A percentile compares a stretch with the other conserved stretches of the same genome.
phyloP scores from a whole-genome alignment of 2,329 filamentous ascomycete genomes.

The Cladosporium sp. region DNA sequence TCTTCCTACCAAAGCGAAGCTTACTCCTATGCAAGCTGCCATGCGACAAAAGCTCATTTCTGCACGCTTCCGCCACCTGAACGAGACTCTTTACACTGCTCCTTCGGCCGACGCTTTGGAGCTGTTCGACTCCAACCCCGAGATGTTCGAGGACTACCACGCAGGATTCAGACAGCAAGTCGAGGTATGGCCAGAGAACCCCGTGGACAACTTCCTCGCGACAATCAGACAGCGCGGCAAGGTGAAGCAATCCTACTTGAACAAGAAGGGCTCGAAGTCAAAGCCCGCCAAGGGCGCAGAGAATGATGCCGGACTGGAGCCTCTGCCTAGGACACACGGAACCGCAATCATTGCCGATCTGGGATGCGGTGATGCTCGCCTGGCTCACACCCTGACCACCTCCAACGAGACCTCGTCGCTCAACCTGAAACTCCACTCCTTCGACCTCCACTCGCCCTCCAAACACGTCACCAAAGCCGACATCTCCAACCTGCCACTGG shows the following conservation, averaged over 20 bases:
- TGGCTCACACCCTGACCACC: constrained; percentile 65
- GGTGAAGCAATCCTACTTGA: constrained; percentile 33
- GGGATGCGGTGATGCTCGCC: constrained; percentile 85
- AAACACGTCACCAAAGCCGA: constrained; percentile 81
- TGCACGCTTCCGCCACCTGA: constrained; percentile 93
- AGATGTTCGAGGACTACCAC: constrained; percentile 96
- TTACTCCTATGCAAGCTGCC: constrained; percentile 87
- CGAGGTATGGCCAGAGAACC: constrained; percentile 93
- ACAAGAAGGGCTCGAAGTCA: constrained; percentile 30
- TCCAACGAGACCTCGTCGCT: constrained; percentile 56
- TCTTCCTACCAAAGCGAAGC: constrained; percentile 48
- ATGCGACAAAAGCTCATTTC: constrained; percentile 96
- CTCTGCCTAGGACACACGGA: constrained; percentile 68
- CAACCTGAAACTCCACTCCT: constrained; percentile 73
- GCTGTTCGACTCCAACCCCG: constrained; percentile 78
- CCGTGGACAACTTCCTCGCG: constrained; percentile 79
- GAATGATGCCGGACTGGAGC: constrained; percentile 29
- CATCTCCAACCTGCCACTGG: constrained; percentile 76
- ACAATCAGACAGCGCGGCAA: constrained; percentile 66
- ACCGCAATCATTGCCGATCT: constrained; percentile 81
- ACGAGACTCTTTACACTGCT: constrained; percentile 92
- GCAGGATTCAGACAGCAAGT: constrained; percentile 95
- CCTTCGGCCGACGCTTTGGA: constrained; percentile 78
- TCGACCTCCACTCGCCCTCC: constrained; percentile 76
- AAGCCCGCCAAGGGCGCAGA: constrained; percentile 40